Base-by-base conservation (phyloP, 495 filamentous ascomycete species). In the Chaetomium cochliodes region DNA sequence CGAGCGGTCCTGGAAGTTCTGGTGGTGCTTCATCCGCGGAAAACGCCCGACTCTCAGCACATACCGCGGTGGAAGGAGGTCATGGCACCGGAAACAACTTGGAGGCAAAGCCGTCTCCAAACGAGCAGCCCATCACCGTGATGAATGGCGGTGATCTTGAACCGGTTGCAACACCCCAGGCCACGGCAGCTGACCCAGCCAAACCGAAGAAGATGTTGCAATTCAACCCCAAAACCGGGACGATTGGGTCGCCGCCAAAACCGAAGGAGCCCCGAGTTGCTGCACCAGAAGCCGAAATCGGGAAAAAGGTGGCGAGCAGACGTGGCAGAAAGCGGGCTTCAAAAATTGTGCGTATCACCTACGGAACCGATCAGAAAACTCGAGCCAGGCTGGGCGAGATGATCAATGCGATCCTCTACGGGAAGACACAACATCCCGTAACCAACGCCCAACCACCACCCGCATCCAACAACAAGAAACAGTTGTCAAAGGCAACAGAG, bases 231-330 rank as follows among this genome's bases (percentile, higher is more conserved):
- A 77, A 77, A 42, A 84, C 82, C 11, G 82, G 83, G 28, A 85
- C 82, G 4, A 80, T 85, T 65, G 83, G 82, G n/a, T 80, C 83
- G 26, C 83, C 83, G 6, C 83, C 81, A 0, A 77, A 64, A 18
- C 65, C 74, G 0, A 81, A 77, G 30, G 56, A 46, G 5, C 0
- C 58, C 7, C 60, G 63, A 26, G 12, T 13, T 2, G 54, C 28
- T 3, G 44, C 28, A 22, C 49, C 26, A 8, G 53, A 67, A 5
- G 5, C 41, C n/a, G 5, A 59, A 13, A 58, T 18, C 0, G 56
- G 59, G 55, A 69, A 62, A 56, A 62, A 60, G 26, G 7, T 18
- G 25, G 16, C 20, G 2, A 53, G 42, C 42, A 33, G 46, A 46
- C 63, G 62, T 47, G 64, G 59, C 39, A 69, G 50, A 41, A 68